Conservation (phyloP, 2,329 filamentous ascomycete species). For the Penicillium digitatum region DNA sequence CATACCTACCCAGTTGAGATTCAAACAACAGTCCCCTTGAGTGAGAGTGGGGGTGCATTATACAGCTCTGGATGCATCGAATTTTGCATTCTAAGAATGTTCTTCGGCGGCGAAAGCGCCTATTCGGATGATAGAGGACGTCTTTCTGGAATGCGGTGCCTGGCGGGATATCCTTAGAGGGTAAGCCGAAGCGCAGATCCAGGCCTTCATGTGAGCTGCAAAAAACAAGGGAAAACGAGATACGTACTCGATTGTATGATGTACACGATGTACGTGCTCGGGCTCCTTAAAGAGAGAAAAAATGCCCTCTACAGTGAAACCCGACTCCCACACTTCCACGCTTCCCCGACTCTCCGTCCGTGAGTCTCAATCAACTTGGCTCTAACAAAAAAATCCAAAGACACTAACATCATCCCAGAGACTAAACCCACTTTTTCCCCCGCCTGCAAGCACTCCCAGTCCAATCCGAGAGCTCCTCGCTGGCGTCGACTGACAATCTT, state of each 20-base stretch:
- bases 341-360: background rate
- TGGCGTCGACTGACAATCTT: background rate
- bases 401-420: conserved; percentile 9
- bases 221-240: conserved; percentile 10
- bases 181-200: conserved; percentile 32
- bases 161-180: conserved; percentile 30
- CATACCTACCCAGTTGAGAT: conserved; percentile 7
- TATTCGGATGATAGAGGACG: conserved; percentile 18
- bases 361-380: background rate
- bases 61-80: background rate
- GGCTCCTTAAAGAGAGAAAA: conserved; percentile 10
- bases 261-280: background rate
- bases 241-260: background rate
- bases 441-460: conserved; percentile 15
- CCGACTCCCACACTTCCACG: background rate
- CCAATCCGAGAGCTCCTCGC: conserved; percentile 13
- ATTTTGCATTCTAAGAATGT: conserved; percentile 2
- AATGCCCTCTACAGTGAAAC: background rate
- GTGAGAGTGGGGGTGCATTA: conserved; percentile 5
- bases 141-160: conserved; percentile 10
- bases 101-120: conserved; percentile 2
- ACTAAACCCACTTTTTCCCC: conserved; percentile 31
- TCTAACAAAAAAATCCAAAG: background rate
- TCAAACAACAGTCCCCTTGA: background rate
- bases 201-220: conserved; percentile 35